Conservation (phyloP, 2,329 filamentous ascomycete genomes). For the Bretziella fagacearum region DNA sequence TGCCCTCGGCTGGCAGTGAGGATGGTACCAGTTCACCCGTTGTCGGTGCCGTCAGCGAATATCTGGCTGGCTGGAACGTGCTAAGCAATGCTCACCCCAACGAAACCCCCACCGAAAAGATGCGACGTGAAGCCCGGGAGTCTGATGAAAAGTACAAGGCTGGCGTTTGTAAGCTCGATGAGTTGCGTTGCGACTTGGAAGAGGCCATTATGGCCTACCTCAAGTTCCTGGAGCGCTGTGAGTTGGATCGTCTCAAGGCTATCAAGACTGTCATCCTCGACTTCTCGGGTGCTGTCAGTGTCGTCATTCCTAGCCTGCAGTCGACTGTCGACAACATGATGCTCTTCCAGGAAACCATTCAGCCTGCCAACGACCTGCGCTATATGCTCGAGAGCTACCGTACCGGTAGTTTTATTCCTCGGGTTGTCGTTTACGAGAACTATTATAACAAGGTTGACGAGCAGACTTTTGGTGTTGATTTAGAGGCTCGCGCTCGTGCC, state of each 20-base stretch:
- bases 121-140: conserved; percentile 77
- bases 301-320: conserved; percentile 90
- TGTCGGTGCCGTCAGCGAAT: conserved; percentile 71
- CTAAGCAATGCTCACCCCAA: conserved; percentile 47
- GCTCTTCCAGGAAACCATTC: conserved; percentile 97
- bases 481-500: conserved; percentile 84
- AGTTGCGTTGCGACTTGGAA: conserved; percentile 84
- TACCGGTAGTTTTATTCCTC: conserved; percentile 81
- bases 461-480: conserved; percentile 92
- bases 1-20: conserved; percentile 35
- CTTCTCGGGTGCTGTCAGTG: conserved; percentile 93
- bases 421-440: conserved; percentile 88
- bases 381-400: conserved; percentile 95
- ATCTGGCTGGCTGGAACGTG: conserved; percentile 82
- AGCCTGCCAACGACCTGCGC: conserved; percentile 72
- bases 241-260: conserved; percentile 87
- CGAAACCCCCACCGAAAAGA: conserved; percentile 71
- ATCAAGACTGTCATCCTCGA: conserved; percentile 97
- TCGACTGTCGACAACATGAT: conserved; percentile 97
- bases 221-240: conserved; percentile 92
- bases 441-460: conserved; percentile 98
- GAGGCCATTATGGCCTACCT: conserved; percentile 86
- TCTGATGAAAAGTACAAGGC: conserved; percentile 88
- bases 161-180: conserved; percentile 70
- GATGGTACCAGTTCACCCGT: conserved; percentile 53